These are phyloP conservation scores for Aspergillus persii DNA, from an alignment of 2,329 filamentous ascomycete genomes.

Conservation along the genomic window DNA sequence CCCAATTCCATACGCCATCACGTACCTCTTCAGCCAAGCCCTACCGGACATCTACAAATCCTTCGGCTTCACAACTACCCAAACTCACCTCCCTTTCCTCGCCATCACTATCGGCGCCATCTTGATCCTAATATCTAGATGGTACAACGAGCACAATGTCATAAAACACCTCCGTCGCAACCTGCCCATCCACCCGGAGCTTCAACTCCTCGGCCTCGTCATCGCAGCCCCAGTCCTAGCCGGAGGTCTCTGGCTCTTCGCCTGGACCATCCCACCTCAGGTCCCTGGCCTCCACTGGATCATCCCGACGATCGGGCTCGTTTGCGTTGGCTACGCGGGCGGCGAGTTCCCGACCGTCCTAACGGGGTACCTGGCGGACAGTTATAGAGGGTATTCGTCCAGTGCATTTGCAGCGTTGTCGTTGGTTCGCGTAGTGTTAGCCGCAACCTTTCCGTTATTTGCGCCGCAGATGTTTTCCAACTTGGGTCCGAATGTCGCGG, in stretches of 20 bases:
- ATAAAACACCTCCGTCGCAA: neutral
- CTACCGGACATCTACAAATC: conserved; percentile 41
- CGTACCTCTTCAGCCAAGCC: conserved; percentile 50
- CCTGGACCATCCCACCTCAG: conserved; percentile 33
- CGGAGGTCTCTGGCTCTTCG: conserved; percentile 47
- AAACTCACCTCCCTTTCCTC: conserved; percentile 44
- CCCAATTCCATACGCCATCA: conserved; percentile 41
- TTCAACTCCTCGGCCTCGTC: conserved; percentile 41
- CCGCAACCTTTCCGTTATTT: conserved; percentile 42
- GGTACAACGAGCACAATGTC: conserved; percentile 40
- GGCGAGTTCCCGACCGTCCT: conserved; percentile 48
- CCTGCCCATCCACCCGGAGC: neutral
- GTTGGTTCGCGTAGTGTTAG: conserved; percentile 39
- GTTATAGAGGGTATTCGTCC: conserved; percentile 45
- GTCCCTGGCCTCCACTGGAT: conserved; percentile 16
- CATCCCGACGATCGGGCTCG: conserved; percentile 31
- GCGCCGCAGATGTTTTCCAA: conserved; percentile 40
- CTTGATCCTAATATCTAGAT: conserved; percentile 44
- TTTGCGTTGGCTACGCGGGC: conserved; percentile 48
- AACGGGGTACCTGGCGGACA: conserved; percentile 46
- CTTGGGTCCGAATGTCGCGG: conserved; percentile 40
- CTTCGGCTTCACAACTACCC: conserved; percentile 32
- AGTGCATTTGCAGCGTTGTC: conserved; percentile 45
- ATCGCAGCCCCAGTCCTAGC: conserved; percentile 46
- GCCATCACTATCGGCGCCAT: conserved; percentile 39